Base-by-base conservation (phyloP, 768 basidiomycete species). In the Lactarius psammicola region DNA sequence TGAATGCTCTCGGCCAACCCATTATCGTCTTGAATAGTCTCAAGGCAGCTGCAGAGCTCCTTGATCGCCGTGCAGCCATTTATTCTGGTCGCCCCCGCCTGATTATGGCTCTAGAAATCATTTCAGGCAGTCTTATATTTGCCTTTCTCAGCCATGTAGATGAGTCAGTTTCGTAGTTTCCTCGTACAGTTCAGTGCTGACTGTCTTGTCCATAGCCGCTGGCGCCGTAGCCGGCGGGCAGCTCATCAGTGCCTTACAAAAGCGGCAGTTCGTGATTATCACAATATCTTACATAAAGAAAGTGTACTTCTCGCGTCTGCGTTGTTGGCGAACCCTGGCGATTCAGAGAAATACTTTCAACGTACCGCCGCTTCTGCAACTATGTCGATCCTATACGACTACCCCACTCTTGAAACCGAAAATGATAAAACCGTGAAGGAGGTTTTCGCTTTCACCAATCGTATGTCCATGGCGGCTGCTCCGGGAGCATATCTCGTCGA, bases 61-160 rank as follows among this genome's bases (percentile, higher is more conserved):
- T 46, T 46, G 44, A 46, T 46, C 44, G 44, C 3, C 44, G 44
- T 23, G 9, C 44, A 11, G 23, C 1, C 44, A 46, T 46, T 23
- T 46, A 46, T 46, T 46, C 44, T 23, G n/a, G 9, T 23, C 44
- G 44, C n/a, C 44, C 44, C 11, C 44, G n/a, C 44, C 8, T 46
- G 44, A 46, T 77, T 34, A 72, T 78, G 20, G 73, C 68, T 2
- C 65, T 64, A 20, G 75, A 79, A 34, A 62, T 75, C 51, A 62
- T 78, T 38, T 74, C 74, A 3, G 72, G 76, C 13, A 74, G 75
- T 3, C 60, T 74, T 31, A 40, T 70, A 9, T 49, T 78, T n/a
- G 69, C 67, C 6, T 73, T 78, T 56, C 51, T 61, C n/a, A 60
- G 63, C 4, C 65, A 73, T 56, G 49, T 9, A 23, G 69, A 75